These are phyloP conservation scores for Picocystis salinarum DNA, from an alignment of 139 green algal species.

Conservation along the genomic window DNA sequence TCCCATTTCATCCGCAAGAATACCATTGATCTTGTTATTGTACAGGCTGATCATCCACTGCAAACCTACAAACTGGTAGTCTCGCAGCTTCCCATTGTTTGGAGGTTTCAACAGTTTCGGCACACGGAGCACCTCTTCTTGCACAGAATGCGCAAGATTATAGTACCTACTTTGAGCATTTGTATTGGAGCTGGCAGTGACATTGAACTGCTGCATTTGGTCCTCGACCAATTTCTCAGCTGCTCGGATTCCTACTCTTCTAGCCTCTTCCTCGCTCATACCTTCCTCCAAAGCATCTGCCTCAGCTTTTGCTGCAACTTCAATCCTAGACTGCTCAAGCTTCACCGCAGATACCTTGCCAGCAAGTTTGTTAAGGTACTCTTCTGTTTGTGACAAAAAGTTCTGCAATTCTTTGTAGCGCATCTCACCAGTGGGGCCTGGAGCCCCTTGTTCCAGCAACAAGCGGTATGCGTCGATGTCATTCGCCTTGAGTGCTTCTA, in stretches of 20 bases:
- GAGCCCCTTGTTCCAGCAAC: slow-evolving; percentile 36
- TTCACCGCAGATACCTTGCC: slow-evolving; percentile 59
- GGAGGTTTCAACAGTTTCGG: slow-evolving; percentile 46
- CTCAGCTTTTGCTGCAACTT: slow-evolving; percentile 30
- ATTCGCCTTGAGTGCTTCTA: slow-evolving; percentile 65
- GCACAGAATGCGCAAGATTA: slow-evolving; percentile 32
- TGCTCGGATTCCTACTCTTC: slow-evolving; percentile 1
- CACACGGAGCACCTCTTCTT: slow-evolving; percentile 41
- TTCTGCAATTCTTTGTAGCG: slow-evolving; percentile 41
- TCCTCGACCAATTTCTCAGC: no score
- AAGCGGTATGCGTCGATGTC: slow-evolving; percentile 90
- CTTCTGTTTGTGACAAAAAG: slow-evolving; percentile 70
- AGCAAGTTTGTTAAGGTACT: slow-evolving; percentile 79
- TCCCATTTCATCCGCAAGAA: slow-evolving; percentile 93
- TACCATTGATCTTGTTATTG: slow-evolving; percentile 91
- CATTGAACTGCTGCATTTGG: no score
- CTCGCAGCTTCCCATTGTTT: slow-evolving; percentile 40
- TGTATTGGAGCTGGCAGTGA: no score
- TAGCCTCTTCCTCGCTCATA: slow-evolving; percentile 28
- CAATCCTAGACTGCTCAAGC: slow-evolving; percentile 31
- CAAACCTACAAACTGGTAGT: slow-evolving; percentile 80
- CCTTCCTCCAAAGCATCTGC: slow-evolving; percentile 28
- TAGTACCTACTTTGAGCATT: slow-evolving; percentile 19
- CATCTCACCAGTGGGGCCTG: slow-evolving; percentile 3
- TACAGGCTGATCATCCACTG: slow-evolving; percentile 94